Percentiles rank a stretch among this genome's conserved stretches.
Conservation (phyloP, 768 basidiomycete genomes). For the Cystobasidium ongulense region DNA sequence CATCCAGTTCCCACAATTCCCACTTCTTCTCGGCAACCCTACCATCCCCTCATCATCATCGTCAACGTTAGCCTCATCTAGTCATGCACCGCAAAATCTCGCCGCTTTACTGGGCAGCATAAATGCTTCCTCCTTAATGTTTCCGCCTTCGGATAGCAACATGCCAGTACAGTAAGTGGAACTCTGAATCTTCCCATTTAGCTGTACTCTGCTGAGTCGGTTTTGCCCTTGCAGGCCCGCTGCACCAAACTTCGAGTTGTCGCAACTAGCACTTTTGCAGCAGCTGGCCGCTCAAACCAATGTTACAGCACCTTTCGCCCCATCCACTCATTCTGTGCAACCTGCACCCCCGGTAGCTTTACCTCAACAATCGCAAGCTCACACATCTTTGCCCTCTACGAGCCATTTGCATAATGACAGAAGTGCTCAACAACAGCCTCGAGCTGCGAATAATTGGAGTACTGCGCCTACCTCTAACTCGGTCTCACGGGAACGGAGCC, state of each 20-base stretch:
- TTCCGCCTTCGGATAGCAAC: neutral
- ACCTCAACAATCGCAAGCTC: neutral
- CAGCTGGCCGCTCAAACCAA: constrained; percentile 8
- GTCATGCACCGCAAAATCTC: neutral
- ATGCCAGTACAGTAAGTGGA: neutral
- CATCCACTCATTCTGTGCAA: neutral
- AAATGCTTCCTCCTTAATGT: neutral
- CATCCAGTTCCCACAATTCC: neutral
- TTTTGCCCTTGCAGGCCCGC: neutral
- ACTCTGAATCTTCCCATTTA: too few species aligned
- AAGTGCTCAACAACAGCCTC: neutral
- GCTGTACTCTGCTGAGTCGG: neutral
- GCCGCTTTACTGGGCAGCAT: neutral
- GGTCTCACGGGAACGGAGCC: neutral
- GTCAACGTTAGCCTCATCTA: neutral
- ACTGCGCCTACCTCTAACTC: neutral
- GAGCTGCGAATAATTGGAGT: neutral
- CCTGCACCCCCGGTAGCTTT: neutral
- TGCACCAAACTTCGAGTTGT: neutral
- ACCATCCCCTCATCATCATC: neutral
- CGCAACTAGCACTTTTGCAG: constrained; percentile 22
- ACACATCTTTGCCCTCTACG: neutral
- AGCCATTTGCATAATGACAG: neutral
- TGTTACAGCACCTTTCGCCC: neutral
- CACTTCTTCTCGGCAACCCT: neutral